A percentile compares a stretch with the other conserved stretches of the same genome.
phyloP scores from a whole-genome alignment of 495 filamentous ascomycete species.

The Chaetomium cochliodes region DNA sequence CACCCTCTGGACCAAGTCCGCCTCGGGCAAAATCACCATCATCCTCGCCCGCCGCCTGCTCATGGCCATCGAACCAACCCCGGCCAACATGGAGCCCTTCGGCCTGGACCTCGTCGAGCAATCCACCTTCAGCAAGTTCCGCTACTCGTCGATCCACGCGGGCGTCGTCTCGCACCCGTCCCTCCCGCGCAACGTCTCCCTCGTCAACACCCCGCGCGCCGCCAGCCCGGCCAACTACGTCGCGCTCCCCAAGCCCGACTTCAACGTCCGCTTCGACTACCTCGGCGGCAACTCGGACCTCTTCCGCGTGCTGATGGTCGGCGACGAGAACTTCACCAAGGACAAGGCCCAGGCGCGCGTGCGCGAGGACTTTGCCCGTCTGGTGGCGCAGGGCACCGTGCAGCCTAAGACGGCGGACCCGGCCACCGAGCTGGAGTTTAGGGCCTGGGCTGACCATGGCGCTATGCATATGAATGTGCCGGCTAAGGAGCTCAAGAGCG shows the following conservation, averaged over 20 bases:
- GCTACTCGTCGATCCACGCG: slow-evolving; percentile 36
- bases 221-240: slow-evolving; percentile 33
- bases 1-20: slow-evolving; percentile 36
- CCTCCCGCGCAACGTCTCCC: slow-evolving; percentile 29
- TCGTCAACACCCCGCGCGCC: slow-evolving; percentile 28
- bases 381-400: slow-evolving; percentile 35
- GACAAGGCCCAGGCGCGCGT: slow-evolving; percentile 35
- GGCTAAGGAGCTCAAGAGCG: slow-evolving; percentile 27
- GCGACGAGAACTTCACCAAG: slow-evolving; percentile 32
- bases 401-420: slow-evolving; percentile 15
- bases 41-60: slow-evolving; percentile 41
- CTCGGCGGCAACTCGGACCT: slow-evolving; percentile 33
- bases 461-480: slow-evolving; percentile 40
- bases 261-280: slow-evolving; percentile 27
- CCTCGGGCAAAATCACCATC: slow-evolving; percentile 31
- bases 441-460: slow-evolving; percentile 41
- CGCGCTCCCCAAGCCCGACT: slow-evolving; percentile 28
- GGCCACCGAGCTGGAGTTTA: slow-evolving; percentile 30
- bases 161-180: slow-evolving; percentile 39
- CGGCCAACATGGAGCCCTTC: slow-evolving; percentile 37
- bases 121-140: slow-evolving; percentile 36
- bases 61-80: slow-evolving; percentile 42
- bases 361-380: slow-evolving; percentile 32
- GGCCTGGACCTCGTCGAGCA: slow-evolving; percentile 38
- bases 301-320: slow-evolving; percentile 44